Conservation (phyloP, 768 basidiomycete species). For the Suillus placidus region DNA sequence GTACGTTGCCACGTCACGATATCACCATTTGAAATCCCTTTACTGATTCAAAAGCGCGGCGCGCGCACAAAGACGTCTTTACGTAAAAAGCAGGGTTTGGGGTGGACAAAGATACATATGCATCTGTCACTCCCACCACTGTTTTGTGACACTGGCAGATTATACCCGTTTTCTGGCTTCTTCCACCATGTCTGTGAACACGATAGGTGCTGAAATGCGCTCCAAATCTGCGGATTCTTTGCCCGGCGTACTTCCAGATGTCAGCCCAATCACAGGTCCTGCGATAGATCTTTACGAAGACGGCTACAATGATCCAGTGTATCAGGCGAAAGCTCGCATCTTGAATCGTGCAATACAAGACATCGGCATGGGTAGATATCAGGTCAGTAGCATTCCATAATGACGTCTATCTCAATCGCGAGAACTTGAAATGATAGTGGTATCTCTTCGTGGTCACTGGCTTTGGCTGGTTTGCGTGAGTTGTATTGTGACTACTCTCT, state of each 20-base stretch:
- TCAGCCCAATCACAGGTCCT: constrained; percentile 2
- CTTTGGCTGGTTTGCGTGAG: constrained; percentile 47
- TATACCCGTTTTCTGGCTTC: background rate
- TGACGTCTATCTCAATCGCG: background rate
- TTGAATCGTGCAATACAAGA: constrained; percentile 51
- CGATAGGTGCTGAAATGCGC: background rate
- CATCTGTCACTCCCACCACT: background rate
- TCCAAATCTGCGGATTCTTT: background rate
- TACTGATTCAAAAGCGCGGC: too few relatives aligned
- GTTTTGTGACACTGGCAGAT: background rate
- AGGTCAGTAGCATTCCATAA: constrained; percentile 34
- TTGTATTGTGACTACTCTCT: constrained; percentile 2
- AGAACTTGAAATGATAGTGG: constrained; percentile 31
- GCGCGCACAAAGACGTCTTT: too few relatives aligned
- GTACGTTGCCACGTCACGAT: too few relatives aligned
- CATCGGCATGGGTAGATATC: constrained; percentile 61
- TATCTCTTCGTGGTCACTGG: constrained; percentile 41
- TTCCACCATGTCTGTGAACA: background rate
- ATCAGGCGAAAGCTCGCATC: constrained; percentile 50
- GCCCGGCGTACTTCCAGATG: background rate
- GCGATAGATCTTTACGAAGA: constrained; percentile 36
- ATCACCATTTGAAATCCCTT: too few relatives aligned
- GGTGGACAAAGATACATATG: background rate
- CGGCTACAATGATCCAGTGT: constrained; percentile 46
- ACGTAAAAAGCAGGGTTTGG: background rate